Conservation (phyloP, 345 rosid genomes). For the Aethionema arabicum region DNA sequence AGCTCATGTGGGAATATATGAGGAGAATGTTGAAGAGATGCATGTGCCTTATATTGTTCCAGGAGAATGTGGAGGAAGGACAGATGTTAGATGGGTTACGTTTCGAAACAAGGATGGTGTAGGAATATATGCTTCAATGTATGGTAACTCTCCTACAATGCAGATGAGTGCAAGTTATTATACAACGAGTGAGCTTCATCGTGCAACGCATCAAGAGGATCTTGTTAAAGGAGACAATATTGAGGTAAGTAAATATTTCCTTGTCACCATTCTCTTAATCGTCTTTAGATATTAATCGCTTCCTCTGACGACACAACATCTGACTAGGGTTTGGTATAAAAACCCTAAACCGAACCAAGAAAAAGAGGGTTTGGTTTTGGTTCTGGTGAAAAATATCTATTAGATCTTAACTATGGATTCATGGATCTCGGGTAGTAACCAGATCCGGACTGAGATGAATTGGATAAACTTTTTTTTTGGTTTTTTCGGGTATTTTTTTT, state of each 20-base stretch:
- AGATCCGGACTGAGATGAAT: no score
- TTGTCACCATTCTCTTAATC: slow-evolving; percentile 3
- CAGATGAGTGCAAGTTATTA: slow-evolving; percentile 93
- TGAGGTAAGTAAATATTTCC: slow-evolving; percentile 51
- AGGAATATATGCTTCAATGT: slow-evolving; percentile 81
- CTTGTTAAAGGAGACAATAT: slow-evolving; percentile 65
- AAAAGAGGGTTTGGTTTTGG: no score
- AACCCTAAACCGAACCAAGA: no score
- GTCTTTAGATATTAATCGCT: neutral
- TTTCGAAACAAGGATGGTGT: slow-evolving; percentile 64
- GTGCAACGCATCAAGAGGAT: slow-evolving; percentile 71
- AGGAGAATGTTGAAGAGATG: slow-evolving; percentile 62
- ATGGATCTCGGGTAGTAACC: no score
- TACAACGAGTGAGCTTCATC: slow-evolving; percentile 62
- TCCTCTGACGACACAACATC: neutral
- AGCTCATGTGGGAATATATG: slow-evolving; percentile 73
- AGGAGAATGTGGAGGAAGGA: slow-evolving; percentile 86
- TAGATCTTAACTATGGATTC: no score
- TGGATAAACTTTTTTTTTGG: no score
- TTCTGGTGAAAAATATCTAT: no score
- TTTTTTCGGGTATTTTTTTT: no score
- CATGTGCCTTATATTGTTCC: slow-evolving; percentile 96
- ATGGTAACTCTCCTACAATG: slow-evolving; percentile 77
- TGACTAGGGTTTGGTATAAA: neutral
- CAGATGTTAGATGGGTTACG: slow-evolving; percentile 95